Percentiles rank a stretch among this genome's conserved stretches.
phyloP scores from a whole-genome alignment of 441 rosid genomes.

The Sinapis alba region DNA sequence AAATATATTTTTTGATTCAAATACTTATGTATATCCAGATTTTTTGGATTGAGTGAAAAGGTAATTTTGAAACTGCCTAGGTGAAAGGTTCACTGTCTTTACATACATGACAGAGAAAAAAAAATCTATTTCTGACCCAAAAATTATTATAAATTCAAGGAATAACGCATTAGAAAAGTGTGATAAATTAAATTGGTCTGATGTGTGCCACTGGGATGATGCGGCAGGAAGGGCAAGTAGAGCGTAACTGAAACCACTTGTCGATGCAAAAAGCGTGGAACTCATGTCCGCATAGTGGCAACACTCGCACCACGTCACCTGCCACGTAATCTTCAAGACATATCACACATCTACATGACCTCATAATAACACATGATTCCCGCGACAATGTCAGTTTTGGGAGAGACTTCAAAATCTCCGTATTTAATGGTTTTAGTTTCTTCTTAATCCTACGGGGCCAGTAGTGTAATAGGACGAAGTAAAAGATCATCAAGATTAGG shows the following conservation, averaged over 20 bases:
- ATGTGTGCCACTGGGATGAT: background rate
- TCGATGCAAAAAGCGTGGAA: background rate
- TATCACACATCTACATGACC: background rate
- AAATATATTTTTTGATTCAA: too few relatives aligned
- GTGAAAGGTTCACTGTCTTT: too few relatives aligned
- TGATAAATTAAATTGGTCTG: background rate
- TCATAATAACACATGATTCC: background rate
- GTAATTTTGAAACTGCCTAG: too few relatives aligned
- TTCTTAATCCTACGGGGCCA: background rate
- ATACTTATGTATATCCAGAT: too few relatives aligned
- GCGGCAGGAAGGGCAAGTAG: constrained; percentile 1
- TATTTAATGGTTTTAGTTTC: background rate
- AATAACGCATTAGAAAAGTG: background rate
- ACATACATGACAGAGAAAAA: too few relatives aligned
- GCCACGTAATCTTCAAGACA: background rate
- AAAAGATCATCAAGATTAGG: background rate
- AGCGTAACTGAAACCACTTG: constrained; percentile 2
- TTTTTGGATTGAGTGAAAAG: too few relatives aligned
- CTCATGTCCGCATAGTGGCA: background rate
- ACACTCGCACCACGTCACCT: background rate
- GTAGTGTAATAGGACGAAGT: background rate
- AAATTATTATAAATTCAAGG: too few relatives aligned
- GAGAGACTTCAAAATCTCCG: background rate
- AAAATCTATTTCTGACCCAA: too few relatives aligned
- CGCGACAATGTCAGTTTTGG: background rate